Base-by-base conservation (phyloP, 192 early-diverging fungal species). In the Glomus cerebriforme region DNA sequence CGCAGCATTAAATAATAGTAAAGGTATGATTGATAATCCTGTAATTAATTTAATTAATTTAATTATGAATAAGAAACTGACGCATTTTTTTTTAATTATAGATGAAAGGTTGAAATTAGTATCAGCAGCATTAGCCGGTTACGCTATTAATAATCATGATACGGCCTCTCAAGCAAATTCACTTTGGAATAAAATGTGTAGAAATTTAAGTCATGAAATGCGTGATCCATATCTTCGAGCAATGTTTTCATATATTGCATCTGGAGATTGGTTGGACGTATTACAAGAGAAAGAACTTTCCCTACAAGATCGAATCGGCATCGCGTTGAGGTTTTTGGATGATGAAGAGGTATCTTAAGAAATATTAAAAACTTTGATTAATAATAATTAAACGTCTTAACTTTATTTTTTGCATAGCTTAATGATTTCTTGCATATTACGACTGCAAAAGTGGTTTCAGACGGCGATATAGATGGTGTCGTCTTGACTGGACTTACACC, bases 181-280 rank as follows among this genome's bases (percentile, higher is more conserved):
- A n/a, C 73, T 64, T 26, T 95, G 92, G 92, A 84, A 82, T 35
- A 84, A 86, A 60, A 84, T 94, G 13, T 95, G 91, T 80, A 78
- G 84, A 19, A 85, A 83, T 17, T 81, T 95, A 34, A 90, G 87
- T 71, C 73, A 75, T 15, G 88, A 91, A 26, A 81, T 95, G 54
- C 78, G 81, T 34, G 88, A 92, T 66, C 93, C 97, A 24, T 95
- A 97, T 73, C 80, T 98, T 67, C 84, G 92, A 47, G 92, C 94
- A 45, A 95, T 99, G 7, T 98, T 99, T 81, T 90, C 92, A 47
- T 92, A 95, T 60, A 88, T 98, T 76, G 88, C 94, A 12, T 92
- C 91, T 1, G 91, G 91, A 31, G 87, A 96, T 83, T 99, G 97
- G 97, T 70, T 77, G 2, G 84, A 85, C 10, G 94, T 97, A 3